Evolutionary conservation across 2,329 filamentous ascomycete genomes (phyloP), one percentile per base, ranked within the genome.

Genomic region (Trichoderma endophyticum): DNA sequence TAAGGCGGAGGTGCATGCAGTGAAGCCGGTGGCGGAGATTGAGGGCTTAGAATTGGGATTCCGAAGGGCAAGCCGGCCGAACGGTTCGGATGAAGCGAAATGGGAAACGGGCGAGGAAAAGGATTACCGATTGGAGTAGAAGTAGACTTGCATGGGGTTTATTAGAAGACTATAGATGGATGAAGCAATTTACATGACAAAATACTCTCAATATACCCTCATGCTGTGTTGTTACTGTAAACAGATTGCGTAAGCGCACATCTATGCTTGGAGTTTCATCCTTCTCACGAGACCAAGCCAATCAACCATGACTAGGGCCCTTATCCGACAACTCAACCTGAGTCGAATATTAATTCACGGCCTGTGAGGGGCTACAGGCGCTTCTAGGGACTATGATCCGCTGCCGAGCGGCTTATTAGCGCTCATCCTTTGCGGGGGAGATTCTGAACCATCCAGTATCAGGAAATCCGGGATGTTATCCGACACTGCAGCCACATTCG

Each of bases 81-180:
- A 88, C 67, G 89, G 88, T 12, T 85, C 86, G 70, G 90, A 91
- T 30, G 83, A 84, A 75, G 86, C 88, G 18, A 83, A 83, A 51
- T 91, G 89, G 79, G 84, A 89, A 70, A 84, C 86, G 30, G 86
- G 84, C 74, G 85, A 86, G 18, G 80, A 82, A 62, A 78, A 80
- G 69, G 81, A 83, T 48, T 69, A 75, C 43, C 74, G 74, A 24
- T 39, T 57, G 72, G 8, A 66, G 65, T 62, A 71, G 67, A 65
- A 5, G 24, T 64, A 34, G 57, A 62, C 12, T 60, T 11, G 18
- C 1, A 54, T 11, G 5, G n/a, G 7, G 8, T 48, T 48, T 51
- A 21, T 26, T 62, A 61, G 30, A 61, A 34, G 57, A 9, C 15
- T 24, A 61, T 24, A 36, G n/a, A 61, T 28, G 4, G 21, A 8